Evolutionary conservation across 495 filamentous ascomycete species (phyloP).

Genomic region (Ascodesmis nigricans): DNA sequence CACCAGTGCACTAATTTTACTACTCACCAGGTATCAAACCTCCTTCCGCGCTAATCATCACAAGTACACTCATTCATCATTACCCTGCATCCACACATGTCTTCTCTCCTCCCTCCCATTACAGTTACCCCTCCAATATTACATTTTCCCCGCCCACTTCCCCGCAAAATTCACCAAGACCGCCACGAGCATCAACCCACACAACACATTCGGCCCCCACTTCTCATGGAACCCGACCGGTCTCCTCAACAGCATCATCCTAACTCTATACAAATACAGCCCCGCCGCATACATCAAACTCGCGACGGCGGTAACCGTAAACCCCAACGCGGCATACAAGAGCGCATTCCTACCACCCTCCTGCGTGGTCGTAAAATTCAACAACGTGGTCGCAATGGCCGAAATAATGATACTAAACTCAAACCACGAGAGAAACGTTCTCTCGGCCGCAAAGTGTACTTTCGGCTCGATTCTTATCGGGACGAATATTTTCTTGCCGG

Average conservation of each 20-base stretch:
- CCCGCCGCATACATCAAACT: conserved; percentile 56
- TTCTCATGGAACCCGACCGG: conserved; percentile 80
- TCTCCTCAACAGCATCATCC: conserved; percentile 55
- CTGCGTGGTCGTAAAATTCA: conserved; percentile 51
- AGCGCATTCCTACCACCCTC: conserved; percentile 25
- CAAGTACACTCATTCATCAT: conserved; percentile 1
- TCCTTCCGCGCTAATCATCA: too few relatives aligned
- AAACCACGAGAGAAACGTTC: conserved; percentile 92
- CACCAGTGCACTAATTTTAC: too few relatives aligned
- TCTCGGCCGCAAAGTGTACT: conserved; percentile 87
- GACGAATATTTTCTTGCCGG: conserved; percentile 84
- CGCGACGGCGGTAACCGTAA: conserved; percentile 57
- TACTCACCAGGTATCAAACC: too few relatives aligned
- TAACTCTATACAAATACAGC: conserved; percentile 70
- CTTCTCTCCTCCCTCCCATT: neutral
- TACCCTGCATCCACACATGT: conserved; percentile 2
- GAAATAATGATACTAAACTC: conserved; percentile 89
- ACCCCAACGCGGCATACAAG: conserved; percentile 41
- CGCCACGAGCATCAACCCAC: conserved; percentile 44
- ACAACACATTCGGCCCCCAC: conserved; percentile 67
- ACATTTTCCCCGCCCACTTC: conserved; percentile 24
- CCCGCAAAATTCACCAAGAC: conserved; percentile 59
- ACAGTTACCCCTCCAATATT: too few relatives aligned
- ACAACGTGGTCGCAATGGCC: conserved; percentile 69
- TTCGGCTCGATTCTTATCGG: conserved; percentile 92